A percentile compares a stretch with the other conserved stretches of the same genome.
These are phyloP conservation scores for Macrocybe sp. DNA, from an alignment of 1,284 basidiomycete species.

Conservation along the genomic window DNA sequence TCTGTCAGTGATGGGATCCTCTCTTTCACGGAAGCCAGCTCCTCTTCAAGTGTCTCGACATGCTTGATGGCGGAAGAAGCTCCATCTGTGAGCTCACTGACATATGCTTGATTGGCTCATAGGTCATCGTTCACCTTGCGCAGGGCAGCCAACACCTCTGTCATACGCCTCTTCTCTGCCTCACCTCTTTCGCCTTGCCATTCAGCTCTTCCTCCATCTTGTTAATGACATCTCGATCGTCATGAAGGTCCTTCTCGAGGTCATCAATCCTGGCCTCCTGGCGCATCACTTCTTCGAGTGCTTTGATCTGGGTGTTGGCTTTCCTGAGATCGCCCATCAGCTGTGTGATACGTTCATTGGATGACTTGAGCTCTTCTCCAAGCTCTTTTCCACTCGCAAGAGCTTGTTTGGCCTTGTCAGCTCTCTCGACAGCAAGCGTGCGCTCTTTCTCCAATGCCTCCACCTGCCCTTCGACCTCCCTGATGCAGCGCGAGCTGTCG, in stretches of 20 bases:
- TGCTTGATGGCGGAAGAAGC: constrained; percentile 39
- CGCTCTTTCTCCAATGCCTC: no score
- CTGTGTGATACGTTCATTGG: no score
- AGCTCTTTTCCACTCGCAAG: no score
- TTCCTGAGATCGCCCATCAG: constrained; percentile 47
- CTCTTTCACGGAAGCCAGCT: constrained; percentile 39
- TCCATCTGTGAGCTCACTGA: constrained; percentile 53
- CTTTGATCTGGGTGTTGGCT: constrained; percentile 50
- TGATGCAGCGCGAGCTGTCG: no score
- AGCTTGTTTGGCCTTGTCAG: no score
- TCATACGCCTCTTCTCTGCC: constrained; percentile 22
- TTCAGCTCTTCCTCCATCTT: constrained; percentile 37
- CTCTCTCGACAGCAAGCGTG: no score
- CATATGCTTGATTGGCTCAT: constrained; percentile 39
- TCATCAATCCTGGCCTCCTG: constrained; percentile 43
- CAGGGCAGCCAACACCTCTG: no score
- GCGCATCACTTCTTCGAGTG: constrained; percentile 51
- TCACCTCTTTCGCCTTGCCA: constrained; percentile 33
- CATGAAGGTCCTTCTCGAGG: constrained; percentile 47
- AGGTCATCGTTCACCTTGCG: constrained; percentile 31
- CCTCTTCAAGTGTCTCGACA: constrained; percentile 47
- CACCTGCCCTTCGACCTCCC: no score
- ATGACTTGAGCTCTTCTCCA: no score
- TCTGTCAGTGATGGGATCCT: constrained; percentile 44
- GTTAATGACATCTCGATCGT: constrained; percentile 41